Evolutionary conservation across 2,329 filamentous ascomycete species (phyloP).

Genomic region (Passalora sequoiae): DNA sequence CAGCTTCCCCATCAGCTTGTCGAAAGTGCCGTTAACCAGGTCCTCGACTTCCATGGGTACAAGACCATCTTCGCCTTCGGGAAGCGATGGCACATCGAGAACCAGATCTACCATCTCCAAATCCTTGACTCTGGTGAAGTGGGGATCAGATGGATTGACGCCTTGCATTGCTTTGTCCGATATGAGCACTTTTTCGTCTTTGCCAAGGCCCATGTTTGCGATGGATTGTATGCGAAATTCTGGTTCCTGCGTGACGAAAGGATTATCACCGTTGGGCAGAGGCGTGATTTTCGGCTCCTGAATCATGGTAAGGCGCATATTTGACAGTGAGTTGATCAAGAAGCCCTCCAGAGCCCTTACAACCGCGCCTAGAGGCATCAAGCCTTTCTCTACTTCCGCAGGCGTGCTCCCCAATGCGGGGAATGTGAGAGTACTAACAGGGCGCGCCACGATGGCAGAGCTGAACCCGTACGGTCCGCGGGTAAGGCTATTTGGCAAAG

Average conservation of each 20-base stretch:
- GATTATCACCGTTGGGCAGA: conserved; percentile 31
- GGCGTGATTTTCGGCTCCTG: conserved; percentile 49
- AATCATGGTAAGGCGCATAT: conserved; percentile 62
- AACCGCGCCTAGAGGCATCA: conserved; percentile 39
- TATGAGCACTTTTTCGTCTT: conserved; percentile 81
- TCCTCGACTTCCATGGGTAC: conserved; percentile 10
- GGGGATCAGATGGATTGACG: conserved; percentile 71
- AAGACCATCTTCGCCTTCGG: neutral
- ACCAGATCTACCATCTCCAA: conserved; percentile 67
- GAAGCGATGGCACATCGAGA: conserved; percentile 45
- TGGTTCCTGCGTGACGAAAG: conserved; percentile 38
- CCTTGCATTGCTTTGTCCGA: conserved; percentile 63
- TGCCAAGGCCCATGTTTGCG: conserved; percentile 73
- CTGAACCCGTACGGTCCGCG: conserved; percentile 76
- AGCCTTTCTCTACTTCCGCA: conserved; percentile 14
- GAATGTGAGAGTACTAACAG: conserved; percentile 67
- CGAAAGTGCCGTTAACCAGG: conserved; percentile 33
- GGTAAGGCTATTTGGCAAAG: conserved; percentile 69
- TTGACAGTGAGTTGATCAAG: conserved; percentile 56
- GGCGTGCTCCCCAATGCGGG: conserved; percentile 42
- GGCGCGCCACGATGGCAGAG: conserved; percentile 62
- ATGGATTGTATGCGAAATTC: conserved; percentile 72
- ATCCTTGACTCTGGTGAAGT: conserved; percentile 75
- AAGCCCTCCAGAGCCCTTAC: conserved; percentile 57
- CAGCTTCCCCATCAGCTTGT: conserved; percentile 47